Percentiles rank a stretch among this genome's conserved stretches.
Conservation (phyloP, 2,329 filamentous ascomycete genomes). For the Fusarium piperis region DNA sequence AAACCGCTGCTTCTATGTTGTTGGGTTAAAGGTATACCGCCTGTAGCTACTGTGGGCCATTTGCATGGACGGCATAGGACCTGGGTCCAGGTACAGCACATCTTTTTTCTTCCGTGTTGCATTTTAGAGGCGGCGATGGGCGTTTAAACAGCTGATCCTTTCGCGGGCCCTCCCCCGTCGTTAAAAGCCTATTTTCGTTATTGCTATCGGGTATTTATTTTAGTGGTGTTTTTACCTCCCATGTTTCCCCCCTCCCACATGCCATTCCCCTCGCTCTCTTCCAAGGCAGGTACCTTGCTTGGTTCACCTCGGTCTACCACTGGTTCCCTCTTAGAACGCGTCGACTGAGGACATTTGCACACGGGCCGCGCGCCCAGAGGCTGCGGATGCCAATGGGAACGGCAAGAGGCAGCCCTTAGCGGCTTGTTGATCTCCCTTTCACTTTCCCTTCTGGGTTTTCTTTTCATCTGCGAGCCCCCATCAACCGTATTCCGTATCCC, state of each 20-base stretch:
- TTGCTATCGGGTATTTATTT: conserved; percentile 15
- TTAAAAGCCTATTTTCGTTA: conserved; percentile 2
- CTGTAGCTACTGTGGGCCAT: conserved; percentile 3
- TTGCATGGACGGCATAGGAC: neutral
- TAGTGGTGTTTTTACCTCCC: conserved; percentile 9
- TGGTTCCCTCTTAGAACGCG: conserved; percentile 11
- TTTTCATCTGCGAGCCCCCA: conserved; percentile 10
- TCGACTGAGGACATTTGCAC: conserved; percentile 13
- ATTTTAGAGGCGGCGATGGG: conserved; percentile 6
- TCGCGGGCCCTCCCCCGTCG: neutral
- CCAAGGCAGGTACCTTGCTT: neutral
- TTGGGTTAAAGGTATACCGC: neutral
- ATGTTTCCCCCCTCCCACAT: neutral
- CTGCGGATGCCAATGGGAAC: conserved; percentile 31
- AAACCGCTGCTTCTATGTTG: neutral
- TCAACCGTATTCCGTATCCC: conserved; percentile 5
- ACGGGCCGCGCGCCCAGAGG: conserved; percentile 22
- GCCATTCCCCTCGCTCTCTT: neutral
- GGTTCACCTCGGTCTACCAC: conserved; percentile 19
- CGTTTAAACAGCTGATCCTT: conserved; percentile 11
- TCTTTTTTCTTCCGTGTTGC: neutral
- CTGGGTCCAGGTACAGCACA: neutral
- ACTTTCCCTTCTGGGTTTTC: conserved; percentile 24
- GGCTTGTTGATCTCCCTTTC: conserved; percentile 36
- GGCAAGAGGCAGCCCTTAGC: conserved; percentile 35